Base-by-base conservation (phyloP, 75 land plant species). In the Cryptomeria japonica region DNA sequence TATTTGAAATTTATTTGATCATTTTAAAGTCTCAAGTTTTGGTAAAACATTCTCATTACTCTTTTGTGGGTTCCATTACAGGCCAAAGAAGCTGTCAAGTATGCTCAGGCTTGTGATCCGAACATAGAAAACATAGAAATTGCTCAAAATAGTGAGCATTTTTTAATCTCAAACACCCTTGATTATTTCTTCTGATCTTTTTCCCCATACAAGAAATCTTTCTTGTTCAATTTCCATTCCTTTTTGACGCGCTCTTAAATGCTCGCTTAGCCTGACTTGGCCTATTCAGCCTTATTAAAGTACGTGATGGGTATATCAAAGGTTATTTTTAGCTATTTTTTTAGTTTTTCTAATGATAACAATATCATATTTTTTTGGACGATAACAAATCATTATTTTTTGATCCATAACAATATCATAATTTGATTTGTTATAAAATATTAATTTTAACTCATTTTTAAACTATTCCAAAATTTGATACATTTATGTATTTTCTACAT, bases 41-140 rank as follows among this genome's bases (percentile, higher is more conserved):
- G 0, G 19, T 16, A 77, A 77, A n/a, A 16, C 39, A 14, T 77
- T 79, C 42, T 79, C 42, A 39, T 41, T 41, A 79, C 82, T 79
- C 82, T 18, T 79, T 79, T 79, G 46, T 41, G 38, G 5, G 37
- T n/a, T 11, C 37, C 18, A 25, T 79, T 79, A 39, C 22, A 79
- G 82, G 82, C 82, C 46, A 79, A 79, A 79, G 82, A 79, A 79
- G 46, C 44, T 79, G 46, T 79, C 42, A 79, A 79, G 42, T 79
- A 79, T 79, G 82, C 1, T 18, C 82, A 79, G 46, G 42, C 82
- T 38, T 41, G 28, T 79, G 82, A 79, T 79, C 44, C 41, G 3
- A 41, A 19, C 82, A 41, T 39, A 39, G 82, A 39, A 19, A 41
- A 39, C 82, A 41, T 39, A 79, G 82, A 19, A 9, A 39, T 79